These are phyloP conservation scores for Annulohypoxylon bovei DNA, from an alignment of 495 filamentous ascomycete species.

Conservation along the genomic window DNA sequence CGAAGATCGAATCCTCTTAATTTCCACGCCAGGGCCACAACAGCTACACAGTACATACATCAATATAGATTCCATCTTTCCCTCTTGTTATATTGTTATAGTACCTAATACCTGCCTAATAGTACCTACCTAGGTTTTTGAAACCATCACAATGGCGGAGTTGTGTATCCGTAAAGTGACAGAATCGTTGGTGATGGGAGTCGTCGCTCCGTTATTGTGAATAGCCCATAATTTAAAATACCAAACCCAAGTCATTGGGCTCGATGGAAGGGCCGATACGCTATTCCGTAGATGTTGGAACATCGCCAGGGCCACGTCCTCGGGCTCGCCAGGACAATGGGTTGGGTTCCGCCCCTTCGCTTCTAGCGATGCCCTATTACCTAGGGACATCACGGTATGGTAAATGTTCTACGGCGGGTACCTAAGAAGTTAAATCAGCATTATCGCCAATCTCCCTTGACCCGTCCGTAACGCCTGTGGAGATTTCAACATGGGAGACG, in stretches of 20 bases:
- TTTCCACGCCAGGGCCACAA: not conserved
- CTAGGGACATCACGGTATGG: not conserved
- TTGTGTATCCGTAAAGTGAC: not conserved
- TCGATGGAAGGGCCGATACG: conserved; percentile 29
- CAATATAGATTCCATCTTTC: not conserved
- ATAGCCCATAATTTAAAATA: conserved; percentile 9
- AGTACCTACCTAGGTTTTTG: too few species aligned
- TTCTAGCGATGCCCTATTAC: not conserved
- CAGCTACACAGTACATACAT: not conserved
- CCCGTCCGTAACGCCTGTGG: not conserved
- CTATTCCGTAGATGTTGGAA: not conserved
- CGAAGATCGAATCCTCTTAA: not conserved
- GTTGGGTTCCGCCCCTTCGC: too few species aligned
- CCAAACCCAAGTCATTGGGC: conserved; percentile 21
- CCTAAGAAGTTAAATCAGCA: conserved; percentile 23
- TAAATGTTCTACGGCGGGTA: not conserved
- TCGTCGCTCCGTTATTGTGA: not conserved
- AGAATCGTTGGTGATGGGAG: conserved; percentile 1
- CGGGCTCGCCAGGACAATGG: conserved; percentile 15
- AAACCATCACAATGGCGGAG: not conserved
- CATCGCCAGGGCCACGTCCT: conserved; percentile 5
- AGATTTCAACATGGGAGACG: not conserved
- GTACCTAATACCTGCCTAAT: too few species aligned
- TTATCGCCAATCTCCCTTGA: conserved; percentile 16
- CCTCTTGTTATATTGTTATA: too few species aligned